Base-by-base conservation (phyloP, 129 eudicot genomes). In the sunflower (Helianthus annuus) region DNA sequence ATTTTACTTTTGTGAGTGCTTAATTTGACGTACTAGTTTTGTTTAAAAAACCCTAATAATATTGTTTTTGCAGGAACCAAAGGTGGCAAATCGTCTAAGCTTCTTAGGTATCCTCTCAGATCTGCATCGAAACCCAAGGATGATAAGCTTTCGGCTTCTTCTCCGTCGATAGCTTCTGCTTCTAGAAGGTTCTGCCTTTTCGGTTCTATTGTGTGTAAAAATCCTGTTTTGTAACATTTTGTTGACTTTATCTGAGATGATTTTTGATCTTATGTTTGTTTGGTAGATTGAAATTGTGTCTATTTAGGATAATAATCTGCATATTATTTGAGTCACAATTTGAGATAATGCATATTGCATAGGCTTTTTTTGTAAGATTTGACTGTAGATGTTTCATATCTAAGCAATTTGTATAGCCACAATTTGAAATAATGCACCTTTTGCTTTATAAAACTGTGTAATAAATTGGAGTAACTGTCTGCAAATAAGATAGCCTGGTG, bases 31-130 rank as follows among this genome's bases (percentile, higher is more conserved):
- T 19, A 19, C 22, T 0, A 19, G 22, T 19, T 64, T 48, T 24
- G 2, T 2, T 13, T 14, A 64, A 36, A n/a, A 63, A 62, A 63
- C 0, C 12, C 7, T 63, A 39, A 36, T 3, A 6, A 14, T 68
- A 42, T 27, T 42, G 52, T 66, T 73, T 29, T 66, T 70, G 84
- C 69, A 80, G 84, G 49, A 53, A 76, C 22, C 40, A 60, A 72
- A 60, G 90, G 83, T 22, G 84, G 60, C 27, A 82, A 85, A 70
- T 32, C 87, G 15, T 52, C 89, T 0, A 85, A 83, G 67, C 91
- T 84, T 67, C 83, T 89, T 15, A 67, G 95, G 40, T 92, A 92
- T 73, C 96, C 98, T 46, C 91, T 92, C 44, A 80, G 98, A 85
- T 89, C 98, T 19, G 86, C 86, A 3, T 53, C 84, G 1, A 88